A percentile compares a stretch with the other conserved stretches of the same genome.
These are phyloP conservation scores for Quercus agrifolia DNA, from an alignment of 306 rosid species.

Conservation along the genomic window DNA sequence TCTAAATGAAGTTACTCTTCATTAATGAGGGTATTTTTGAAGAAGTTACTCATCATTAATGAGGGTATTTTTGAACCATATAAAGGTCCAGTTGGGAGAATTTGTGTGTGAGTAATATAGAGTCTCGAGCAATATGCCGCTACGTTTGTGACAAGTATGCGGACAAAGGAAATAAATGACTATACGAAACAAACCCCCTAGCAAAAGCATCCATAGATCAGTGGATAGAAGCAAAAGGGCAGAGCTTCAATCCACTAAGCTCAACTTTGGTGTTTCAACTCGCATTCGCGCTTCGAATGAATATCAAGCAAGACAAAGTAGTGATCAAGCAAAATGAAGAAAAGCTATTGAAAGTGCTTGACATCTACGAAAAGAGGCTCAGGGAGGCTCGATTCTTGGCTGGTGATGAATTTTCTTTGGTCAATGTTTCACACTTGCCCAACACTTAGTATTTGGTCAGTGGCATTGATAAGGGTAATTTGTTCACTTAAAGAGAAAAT, in stretches of 20 bases:
- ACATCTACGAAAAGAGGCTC: slow-evolving; percentile 60
- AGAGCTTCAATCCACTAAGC: slow-evolving; percentile 70
- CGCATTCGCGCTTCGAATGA: slow-evolving; percentile 75
- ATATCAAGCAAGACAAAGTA: slow-evolving; percentile 52
- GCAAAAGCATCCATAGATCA: slow-evolving; percentile 72
- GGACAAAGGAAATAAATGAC: slow-evolving; percentile 50
- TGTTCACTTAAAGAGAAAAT: slow-evolving; percentile 44
- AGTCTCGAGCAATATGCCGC: slow-evolving; percentile 75
- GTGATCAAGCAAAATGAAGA: slow-evolving; percentile 49
- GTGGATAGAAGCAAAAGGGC: slow-evolving; percentile 80
- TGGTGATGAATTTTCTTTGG: slow-evolving; percentile 69
- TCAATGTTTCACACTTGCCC: slow-evolving; percentile 83
- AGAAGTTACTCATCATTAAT: too few relatives aligned
- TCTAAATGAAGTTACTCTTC: neutral
- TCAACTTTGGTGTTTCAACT: slow-evolving; percentile 72
- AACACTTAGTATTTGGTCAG: slow-evolving; percentile 51
- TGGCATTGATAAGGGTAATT: slow-evolving; percentile 28
- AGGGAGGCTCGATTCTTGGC: slow-evolving; percentile 61
- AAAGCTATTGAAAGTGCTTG: slow-evolving; percentile 60
- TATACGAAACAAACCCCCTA: slow-evolving; percentile 61
- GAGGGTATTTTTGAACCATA: too few relatives aligned
- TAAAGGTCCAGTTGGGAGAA: neutral
- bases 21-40: too few relatives aligned
- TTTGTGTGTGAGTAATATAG: slow-evolving; percentile 23
- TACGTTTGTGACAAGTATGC: slow-evolving; percentile 68